Evolutionary conservation across 164 flowering plant species (phyloP).

Genomic region (Aristolochia californica): DNA sequence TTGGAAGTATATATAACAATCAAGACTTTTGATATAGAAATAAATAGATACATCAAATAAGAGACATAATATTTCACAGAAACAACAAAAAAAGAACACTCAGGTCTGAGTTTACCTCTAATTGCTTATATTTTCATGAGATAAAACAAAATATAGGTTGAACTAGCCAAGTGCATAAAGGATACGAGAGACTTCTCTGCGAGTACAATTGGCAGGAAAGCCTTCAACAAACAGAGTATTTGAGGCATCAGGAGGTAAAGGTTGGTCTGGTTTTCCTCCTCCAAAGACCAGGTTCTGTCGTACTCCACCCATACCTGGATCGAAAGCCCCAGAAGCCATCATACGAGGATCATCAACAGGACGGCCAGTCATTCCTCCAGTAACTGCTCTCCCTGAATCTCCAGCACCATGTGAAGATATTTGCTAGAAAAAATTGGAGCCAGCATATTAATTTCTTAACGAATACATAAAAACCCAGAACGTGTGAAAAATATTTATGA

Average conservation of each 20-base stretch:
- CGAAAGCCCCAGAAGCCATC: constrained; percentile 28
- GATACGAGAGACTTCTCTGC: constrained; percentile 94
- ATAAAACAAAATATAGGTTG: too few relatives aligned
- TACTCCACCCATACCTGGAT: constrained; percentile 28
- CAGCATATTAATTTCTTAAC: constrained; percentile 7
- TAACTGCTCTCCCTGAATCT: constrained; percentile 29
- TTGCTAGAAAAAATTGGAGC: constrained; percentile 30
- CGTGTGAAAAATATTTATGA: not conserved
- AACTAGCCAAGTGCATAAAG: constrained; percentile 18
- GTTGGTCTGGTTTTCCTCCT: constrained; percentile 38
- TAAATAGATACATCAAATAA: not conserved
- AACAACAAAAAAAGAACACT: too few relatives aligned
- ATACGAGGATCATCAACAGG: constrained; percentile 46
- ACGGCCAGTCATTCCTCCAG: constrained; percentile 35
- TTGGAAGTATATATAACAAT: too few relatives aligned
- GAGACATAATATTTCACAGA: too few relatives aligned
- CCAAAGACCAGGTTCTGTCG: constrained; percentile 30
- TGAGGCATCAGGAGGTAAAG: constrained; percentile 75
- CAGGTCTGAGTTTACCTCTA: too few relatives aligned
- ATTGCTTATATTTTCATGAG: too few relatives aligned
- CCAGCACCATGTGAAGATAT: constrained; percentile 42
- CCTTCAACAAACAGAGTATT: constrained; percentile 87
- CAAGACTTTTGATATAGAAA: not conserved
- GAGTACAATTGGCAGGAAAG: constrained; percentile 62
- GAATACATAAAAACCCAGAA: constrained; percentile 2